Percentiles rank a stretch among this genome's conserved stretches.
Conservation (phyloP, 768 basidiomycete genomes). For the Vararia minispora region DNA sequence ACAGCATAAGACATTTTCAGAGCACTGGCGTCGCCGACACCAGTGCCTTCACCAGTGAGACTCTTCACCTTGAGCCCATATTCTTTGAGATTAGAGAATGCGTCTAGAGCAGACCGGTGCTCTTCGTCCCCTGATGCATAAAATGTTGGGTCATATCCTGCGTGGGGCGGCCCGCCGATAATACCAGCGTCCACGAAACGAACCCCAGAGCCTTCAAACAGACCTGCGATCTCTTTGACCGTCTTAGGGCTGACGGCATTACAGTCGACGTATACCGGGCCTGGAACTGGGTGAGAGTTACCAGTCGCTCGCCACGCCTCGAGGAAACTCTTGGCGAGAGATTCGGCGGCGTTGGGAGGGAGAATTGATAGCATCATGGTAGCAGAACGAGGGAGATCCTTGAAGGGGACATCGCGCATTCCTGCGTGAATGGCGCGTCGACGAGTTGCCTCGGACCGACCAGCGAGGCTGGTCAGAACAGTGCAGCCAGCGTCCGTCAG, state of each 20-base stretch:
- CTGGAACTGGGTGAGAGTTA: no score
- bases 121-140: conserved; percentile 35
- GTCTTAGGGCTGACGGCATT: conserved; percentile 48
- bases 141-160: conserved; percentile 38
- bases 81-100: conserved; percentile 29
- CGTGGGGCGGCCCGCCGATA: conserved; percentile 43
- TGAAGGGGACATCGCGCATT: conserved; percentile 30
- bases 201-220: conserved; percentile 30
- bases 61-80: conserved; percentile 36
- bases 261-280: conserved; percentile 41
- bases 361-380: conserved; percentile 45
- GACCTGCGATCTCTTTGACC: conserved; percentile 32
- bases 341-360: conserved; percentile 40
- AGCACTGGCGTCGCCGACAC: conserved; percentile 48
- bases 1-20: conserved; percentile 58
- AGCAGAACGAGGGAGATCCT: conserved; percentile 26
- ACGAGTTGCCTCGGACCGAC: conserved; percentile 40
- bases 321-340: conserved; percentile 31
- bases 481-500: conserved; percentile 36
- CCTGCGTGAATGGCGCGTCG: conserved; percentile 39
- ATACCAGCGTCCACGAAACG: conserved; percentile 46
- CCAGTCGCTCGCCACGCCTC: conserved; percentile 16
- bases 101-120: conserved; percentile 23
- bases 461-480: conserved; percentile 43
- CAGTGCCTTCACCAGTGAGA: conserved; percentile 34